Evolutionary conservation across 208 protist genomes (phyloP), one percentile per base, ranked within the genome.

Genomic region (Herpetomonas tarakana): DNA sequence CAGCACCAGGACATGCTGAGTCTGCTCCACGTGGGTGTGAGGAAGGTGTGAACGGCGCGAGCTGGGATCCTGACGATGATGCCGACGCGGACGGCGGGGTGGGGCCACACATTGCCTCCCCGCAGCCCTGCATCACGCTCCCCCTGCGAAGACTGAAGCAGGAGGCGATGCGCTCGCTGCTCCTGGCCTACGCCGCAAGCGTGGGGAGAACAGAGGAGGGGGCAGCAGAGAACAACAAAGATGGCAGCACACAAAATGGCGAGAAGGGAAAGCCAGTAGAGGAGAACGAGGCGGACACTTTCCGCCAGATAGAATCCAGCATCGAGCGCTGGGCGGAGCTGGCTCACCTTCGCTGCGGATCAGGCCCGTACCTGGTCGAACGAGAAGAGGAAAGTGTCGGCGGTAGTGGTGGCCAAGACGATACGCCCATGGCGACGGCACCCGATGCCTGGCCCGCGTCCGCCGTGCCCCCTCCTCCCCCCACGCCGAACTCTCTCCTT

Each of bases 91-190:
- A 39, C 25, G 9, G 46, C 39, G n/a, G 11, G 30, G 22, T 12
- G 11, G 51, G 2, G n/a, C n/a, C 18, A 11, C 39, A 3, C 6
- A 30, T 31, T n/a, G 25, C 9, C 39, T 49, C 49, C 6, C 60
- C 56, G 19, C 41, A 49, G 22, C 35, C 26, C 38, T 22, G 60
- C 60, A 3, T 12, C 56, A 28, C 51, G 52, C 12, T 38, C 30
- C 2, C 56, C 51, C 49, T 19, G 30, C 27, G 38, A 14, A 14
- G 14, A 6, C 35, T 41, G 35, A 41, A 41, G 35, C 35, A 41
- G 35, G 35, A 6, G 35, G 35, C 14, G 6, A 14, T 41, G 35
- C 35, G 35, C 9, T 41, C 35, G 6, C 35, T 41, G 9, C 14
- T 41, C 14, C 9, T 14, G 9, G 35, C 35, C 35, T 41, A 41